Evolutionary conservation across 306 rosid genomes (phyloP).

Genomic region (Neltuma alba): DNA sequence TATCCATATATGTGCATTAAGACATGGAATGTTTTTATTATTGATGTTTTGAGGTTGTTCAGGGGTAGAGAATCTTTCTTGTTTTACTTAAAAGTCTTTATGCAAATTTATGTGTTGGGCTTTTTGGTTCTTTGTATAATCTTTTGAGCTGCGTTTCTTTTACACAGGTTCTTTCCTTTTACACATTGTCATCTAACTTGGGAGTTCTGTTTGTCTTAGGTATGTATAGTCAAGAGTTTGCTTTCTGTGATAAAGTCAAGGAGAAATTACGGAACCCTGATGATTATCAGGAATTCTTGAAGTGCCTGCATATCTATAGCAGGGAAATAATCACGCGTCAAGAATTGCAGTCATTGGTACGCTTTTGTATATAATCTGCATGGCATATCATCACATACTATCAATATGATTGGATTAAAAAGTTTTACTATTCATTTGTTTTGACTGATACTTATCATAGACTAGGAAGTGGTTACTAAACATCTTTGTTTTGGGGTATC

Average conservation of each 20-base stretch:
- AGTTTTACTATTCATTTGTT: neutral
- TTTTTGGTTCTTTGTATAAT: constrained; percentile 6
- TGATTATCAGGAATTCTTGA: constrained; percentile 93
- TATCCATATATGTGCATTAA: neutral
- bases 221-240: constrained; percentile 76
- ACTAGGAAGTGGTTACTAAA: neutral
- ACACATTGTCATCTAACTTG: constrained; percentile 20
- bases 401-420: constrained; percentile 6
- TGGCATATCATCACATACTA: neutral
- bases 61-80: constrained; percentile 5
- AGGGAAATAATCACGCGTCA: constrained; percentile 87
- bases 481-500: neutral
- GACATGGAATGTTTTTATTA: constrained; percentile 10
- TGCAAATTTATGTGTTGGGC: constrained; percentile 2
- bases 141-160: constrained; percentile 15
- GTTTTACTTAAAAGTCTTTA: constrained; percentile 15
- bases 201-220: constrained; percentile 48
- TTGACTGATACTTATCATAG: neutral
- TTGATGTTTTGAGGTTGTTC: constrained; percentile 6
- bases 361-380: constrained; percentile 27
- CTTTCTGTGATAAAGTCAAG: constrained; percentile 89
- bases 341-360: constrained; percentile 90
- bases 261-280: constrained; percentile 78
- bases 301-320: constrained; percentile 95
- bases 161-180: neutral